Conservation (phyloP, 352 stramenopile genomes). For the Globisporangium nunn region DNA sequence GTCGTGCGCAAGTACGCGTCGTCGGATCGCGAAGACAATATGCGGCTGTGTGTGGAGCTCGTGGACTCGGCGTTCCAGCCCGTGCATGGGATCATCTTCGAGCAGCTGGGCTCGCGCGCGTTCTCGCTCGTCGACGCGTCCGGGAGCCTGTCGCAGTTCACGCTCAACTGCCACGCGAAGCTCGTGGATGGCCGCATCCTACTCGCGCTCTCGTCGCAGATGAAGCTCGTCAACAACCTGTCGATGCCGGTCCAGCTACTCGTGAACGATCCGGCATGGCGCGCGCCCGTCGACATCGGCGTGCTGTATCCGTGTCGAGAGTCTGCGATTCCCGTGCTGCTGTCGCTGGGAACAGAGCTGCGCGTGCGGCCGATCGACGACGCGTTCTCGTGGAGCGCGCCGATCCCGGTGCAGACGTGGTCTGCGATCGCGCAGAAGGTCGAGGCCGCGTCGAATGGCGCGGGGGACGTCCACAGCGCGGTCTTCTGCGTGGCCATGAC, state of each 20-base stretch:
- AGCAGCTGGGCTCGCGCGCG: constrained; percentile 60
- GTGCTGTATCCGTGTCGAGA: constrained; percentile 47
- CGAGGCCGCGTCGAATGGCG: constrained; percentile 33
- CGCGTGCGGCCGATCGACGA: constrained; percentile 48
- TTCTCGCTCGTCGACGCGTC: constrained; percentile 52
- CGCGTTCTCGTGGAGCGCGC: constrained; percentile 62
- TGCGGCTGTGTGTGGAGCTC: constrained; percentile 60
- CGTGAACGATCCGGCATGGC: constrained; percentile 77
- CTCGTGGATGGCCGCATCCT: constrained; percentile 76
- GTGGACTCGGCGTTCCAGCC: constrained; percentile 54
- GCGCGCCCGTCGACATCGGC: constrained; percentile 62
- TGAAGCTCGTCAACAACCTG: constrained; percentile 67
- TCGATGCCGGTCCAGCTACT: constrained; percentile 68
- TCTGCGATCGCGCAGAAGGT: constrained; percentile 54
- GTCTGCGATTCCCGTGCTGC: constrained; percentile 59
- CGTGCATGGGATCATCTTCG: constrained; percentile 77
- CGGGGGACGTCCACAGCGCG: constrained; percentile 20
- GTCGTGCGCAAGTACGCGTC: constrained; percentile 69
- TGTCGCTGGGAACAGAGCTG: constrained; percentile 62
- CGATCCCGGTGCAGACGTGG: constrained; percentile 68
- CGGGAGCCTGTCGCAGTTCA: constrained; percentile 45
- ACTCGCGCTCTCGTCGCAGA: constrained; percentile 68
- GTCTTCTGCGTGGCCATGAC: constrained; percentile 65
- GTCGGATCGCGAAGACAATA: constrained; percentile 41
- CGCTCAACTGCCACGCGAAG: constrained; percentile 53